Evolutionary conservation across 1,139 yeast genomes (phyloP).

Genomic region (Saccharomycopsis hybrid): DNA sequence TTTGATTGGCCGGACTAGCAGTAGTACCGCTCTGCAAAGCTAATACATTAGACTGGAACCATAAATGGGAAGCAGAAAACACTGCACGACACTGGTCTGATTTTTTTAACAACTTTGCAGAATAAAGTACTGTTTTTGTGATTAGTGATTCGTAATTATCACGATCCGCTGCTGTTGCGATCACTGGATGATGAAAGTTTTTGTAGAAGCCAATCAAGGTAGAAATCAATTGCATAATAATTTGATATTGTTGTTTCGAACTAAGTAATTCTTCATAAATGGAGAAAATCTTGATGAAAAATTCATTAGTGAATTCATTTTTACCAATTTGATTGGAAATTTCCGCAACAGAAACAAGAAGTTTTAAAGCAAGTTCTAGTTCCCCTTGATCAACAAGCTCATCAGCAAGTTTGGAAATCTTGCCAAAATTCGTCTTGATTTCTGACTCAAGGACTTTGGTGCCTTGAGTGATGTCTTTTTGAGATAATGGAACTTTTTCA

Average conservation of each 20-base stretch:
- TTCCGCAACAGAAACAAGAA: conserved; percentile 41
- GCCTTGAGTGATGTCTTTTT: conserved; percentile 24
- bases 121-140: conserved; percentile 80
- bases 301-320: conserved; percentile 74
- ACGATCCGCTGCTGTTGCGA: conserved; percentile 25
- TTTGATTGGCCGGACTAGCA: conserved; percentile 14
- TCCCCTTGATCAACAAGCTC: conserved; percentile 54
- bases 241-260: conserved; percentile 50
- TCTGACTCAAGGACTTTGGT: conserved; percentile 24
- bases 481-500: conserved; percentile 24
- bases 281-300: conserved; percentile 81
- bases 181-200: conserved; percentile 22
- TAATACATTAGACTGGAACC: conserved; percentile 52
- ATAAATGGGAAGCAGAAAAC: conserved; percentile 78
- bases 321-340: conserved; percentile 69
- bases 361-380: conserved; percentile 44
- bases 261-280: conserved; percentile 80
- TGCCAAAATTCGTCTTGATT: conserved; percentile 56
- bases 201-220: conserved; percentile 24
- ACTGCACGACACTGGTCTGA: conserved; percentile 94
- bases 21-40: conserved; percentile 22
- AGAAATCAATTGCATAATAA: conserved; percentile 37
- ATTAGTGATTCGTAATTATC: conserved; percentile 77
- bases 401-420: conserved; percentile 62
- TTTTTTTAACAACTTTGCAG: conserved; percentile 81